phyloP scores from a whole-genome alignment of 2,329 filamentous ascomycete species.

The Fusarium cicatricum region DNA sequence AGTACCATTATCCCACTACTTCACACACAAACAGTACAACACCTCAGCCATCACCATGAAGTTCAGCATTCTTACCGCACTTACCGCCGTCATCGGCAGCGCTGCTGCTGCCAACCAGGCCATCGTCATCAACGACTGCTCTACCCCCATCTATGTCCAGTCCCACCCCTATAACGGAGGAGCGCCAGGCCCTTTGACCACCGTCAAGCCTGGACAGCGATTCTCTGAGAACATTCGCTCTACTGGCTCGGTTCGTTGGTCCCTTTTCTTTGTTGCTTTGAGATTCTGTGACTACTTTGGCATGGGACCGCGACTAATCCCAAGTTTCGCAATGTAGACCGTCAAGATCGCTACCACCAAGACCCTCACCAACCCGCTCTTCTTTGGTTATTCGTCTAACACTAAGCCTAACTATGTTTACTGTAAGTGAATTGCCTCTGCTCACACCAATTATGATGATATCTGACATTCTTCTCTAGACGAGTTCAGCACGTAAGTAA shows the following conservation, averaged over 20 bases:
- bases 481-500: slow-evolving; percentile 48
- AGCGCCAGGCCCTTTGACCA: slow-evolving; percentile 44
- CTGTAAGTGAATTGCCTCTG: slow-evolving; percentile 44
- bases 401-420: slow-evolving; percentile 49
- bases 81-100: slow-evolving; percentile 45
- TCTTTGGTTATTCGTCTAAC: slow-evolving; percentile 54
- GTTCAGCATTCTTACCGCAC: slow-evolving; percentile 35
- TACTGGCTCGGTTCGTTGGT: slow-evolving; percentile 46
- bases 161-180: slow-evolving; percentile 48
- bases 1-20: not conserved
- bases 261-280: not conserved
- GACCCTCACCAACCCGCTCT: slow-evolving; percentile 49
- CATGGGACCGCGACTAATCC: not conserved
- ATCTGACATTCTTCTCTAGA: slow-evolving; percentile 40
- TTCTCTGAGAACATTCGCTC: slow-evolving; percentile 48
- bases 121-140: slow-evolving; percentile 49
- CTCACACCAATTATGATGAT: slow-evolving; percentile 4
- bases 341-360: slow-evolving; percentile 52
- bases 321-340: slow-evolving; percentile 41
- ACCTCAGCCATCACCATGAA: slow-evolving; percentile 40
- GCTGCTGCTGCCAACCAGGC: slow-evolving; percentile 48
- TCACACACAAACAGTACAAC: slow-evolving; percentile 2
- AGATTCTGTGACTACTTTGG: not conserved
- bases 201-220: slow-evolving; percentile 44
- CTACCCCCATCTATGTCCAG: slow-evolving; percentile 47